These are phyloP conservation scores for Boletales sp. DNA, from an alignment of 768 basidiomycete genomes.

Conservation along the genomic window DNA sequence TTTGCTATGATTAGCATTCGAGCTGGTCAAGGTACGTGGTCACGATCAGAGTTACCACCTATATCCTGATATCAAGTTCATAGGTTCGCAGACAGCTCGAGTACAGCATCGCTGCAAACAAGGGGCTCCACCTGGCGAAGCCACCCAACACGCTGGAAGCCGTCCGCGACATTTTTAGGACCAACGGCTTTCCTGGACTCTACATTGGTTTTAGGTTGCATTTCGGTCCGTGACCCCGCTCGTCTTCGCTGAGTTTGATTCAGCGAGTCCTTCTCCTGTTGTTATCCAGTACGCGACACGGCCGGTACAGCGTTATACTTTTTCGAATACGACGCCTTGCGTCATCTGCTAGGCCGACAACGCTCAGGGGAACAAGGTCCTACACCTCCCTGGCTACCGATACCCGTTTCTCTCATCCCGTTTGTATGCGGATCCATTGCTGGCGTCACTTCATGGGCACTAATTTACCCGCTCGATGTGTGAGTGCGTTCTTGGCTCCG, in stretches of 20 bases:
- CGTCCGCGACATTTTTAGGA: slow-evolving; percentile 71
- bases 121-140: slow-evolving; percentile 64
- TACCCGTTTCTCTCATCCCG: slow-evolving; percentile 74
- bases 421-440: slow-evolving; percentile 90
- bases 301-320: slow-evolving; percentile 90
- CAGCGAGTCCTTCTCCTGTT: slow-evolving; percentile 1
- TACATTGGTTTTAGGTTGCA: slow-evolving; percentile 88
- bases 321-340: slow-evolving; percentile 89
- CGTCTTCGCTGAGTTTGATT: not conserved
- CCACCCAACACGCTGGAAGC: slow-evolving; percentile 79
- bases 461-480: slow-evolving; percentile 96
- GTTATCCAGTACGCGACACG: slow-evolving; percentile 74
- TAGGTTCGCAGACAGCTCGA: slow-evolving; percentile 90
- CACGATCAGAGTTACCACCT: not conserved
- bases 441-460: slow-evolving; percentile 85
- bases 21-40: slow-evolving; percentile 80
- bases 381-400: slow-evolving; percentile 83
- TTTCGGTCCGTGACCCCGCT: slow-evolving; percentile 51
- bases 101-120: slow-evolving; percentile 82
- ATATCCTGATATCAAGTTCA: slow-evolving; percentile 11
- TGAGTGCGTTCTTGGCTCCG: slow-evolving; percentile 35
- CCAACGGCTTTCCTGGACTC: slow-evolving; percentile 60
- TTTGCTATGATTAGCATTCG: slow-evolving; percentile 57
- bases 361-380: slow-evolving; percentile 77
- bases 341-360: slow-evolving; percentile 77